Percentiles rank a stretch among this genome's conserved stretches.
Conservation (phyloP, 768 basidiomycete species). For the Auricularia auricula-judae region DNA sequence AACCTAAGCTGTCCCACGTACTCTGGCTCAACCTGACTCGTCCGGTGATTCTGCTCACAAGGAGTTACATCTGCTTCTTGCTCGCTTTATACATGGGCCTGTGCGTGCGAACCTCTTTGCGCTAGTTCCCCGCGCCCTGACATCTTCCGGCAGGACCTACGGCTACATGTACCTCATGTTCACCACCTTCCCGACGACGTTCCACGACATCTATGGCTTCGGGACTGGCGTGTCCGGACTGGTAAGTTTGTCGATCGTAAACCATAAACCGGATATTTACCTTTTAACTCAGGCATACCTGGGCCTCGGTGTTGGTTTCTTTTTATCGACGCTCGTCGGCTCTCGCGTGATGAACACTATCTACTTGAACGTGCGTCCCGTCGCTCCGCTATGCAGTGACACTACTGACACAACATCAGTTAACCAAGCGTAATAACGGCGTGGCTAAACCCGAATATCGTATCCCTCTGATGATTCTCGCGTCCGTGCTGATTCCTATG, state of each 20-base stretch:
- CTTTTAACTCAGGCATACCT: constrained; percentile 10
- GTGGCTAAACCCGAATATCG: constrained; percentile 67
- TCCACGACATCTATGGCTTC: constrained; percentile 26
- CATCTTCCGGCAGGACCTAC: constrained; percentile 2
- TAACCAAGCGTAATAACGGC: constrained; percentile 33
- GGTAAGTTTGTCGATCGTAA: too few species aligned
- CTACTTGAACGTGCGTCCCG: constrained; percentile 33
- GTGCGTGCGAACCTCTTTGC: not conserved
- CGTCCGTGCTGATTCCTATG: constrained; percentile 56
- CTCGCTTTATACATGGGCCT: constrained; percentile 10
- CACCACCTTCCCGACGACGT: constrained; percentile 28
- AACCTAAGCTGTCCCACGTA: constrained; percentile 6
- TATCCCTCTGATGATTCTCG: constrained; percentile 58
- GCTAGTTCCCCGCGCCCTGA: not conserved
- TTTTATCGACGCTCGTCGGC: constrained; percentile 35
- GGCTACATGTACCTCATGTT: constrained; percentile 18
- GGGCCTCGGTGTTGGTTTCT: constrained; percentile 33
- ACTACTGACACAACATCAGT: constrained; percentile 7
- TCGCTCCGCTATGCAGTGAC: not conserved
- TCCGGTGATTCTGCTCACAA: constrained; percentile 11
- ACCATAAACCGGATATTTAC: too few species aligned
- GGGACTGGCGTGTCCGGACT: constrained; percentile 25
- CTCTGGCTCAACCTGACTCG: constrained; percentile 10
- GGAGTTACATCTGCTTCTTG: constrained; percentile 12
- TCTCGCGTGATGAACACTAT: constrained; percentile 35